These are phyloP conservation scores for Gossypium gossypioides DNA, from an alignment of 441 rosid species.

Conservation along the genomic window DNA sequence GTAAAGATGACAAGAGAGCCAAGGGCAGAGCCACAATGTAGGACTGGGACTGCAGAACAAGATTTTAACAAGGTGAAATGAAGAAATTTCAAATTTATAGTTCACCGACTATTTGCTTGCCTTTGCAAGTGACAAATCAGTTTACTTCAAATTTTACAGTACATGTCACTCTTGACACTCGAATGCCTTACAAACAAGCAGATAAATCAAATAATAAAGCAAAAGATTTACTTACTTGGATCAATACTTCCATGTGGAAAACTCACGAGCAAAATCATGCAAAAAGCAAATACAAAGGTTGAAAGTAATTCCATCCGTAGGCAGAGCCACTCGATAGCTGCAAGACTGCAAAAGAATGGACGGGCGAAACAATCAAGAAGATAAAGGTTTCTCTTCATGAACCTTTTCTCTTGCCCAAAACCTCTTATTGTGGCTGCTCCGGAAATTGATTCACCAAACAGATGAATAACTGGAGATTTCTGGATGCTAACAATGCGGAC, in stretches of 20 bases:
- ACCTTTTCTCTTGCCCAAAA: conserved; percentile 93
- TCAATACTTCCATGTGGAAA: conserved; percentile 92
- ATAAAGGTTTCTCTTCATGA: conserved; percentile 92
- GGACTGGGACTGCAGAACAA: not conserved
- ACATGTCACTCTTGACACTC: not conserved
- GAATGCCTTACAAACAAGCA: not conserved
- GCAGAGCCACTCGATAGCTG: conserved; percentile 99
- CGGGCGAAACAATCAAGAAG: conserved; percentile 98
- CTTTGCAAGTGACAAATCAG: not conserved
- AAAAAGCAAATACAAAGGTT: conserved; percentile 90
- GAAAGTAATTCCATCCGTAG: conserved; percentile 97
- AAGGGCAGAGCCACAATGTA: not conserved
- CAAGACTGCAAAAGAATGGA: conserved; percentile 95
- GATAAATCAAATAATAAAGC: not conserved
- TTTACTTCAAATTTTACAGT: not conserved
- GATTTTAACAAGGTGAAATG: not conserved
- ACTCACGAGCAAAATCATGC: conserved; percentile 96
- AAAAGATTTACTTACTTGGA: conserved; percentile 63
- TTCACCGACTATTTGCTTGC: not conserved
- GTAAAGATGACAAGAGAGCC: not conserved
- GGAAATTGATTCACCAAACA: conserved; percentile 96
- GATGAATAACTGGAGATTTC: conserved; percentile 91
- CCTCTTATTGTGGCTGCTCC: conserved; percentile 99
- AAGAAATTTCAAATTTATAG: not conserved
- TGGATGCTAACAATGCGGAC: conserved; percentile 98